These are phyloP conservation scores for Cutaneotrichosporon cavernicola DNA, from an alignment of 1,284 basidiomycete species.

Conservation along the genomic window DNA sequence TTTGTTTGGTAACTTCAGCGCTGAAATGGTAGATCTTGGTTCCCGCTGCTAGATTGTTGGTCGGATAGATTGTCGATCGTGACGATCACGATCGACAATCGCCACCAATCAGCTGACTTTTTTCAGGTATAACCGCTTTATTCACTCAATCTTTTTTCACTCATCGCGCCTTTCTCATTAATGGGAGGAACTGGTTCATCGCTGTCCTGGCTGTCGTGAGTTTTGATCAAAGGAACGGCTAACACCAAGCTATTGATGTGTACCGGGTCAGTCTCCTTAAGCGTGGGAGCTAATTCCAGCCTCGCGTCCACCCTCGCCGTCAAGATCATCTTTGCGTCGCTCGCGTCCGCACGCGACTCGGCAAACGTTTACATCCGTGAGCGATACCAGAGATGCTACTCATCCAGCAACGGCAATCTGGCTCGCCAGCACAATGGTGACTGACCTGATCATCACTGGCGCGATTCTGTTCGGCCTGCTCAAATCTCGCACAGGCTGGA, in stretches of 20 bases:
- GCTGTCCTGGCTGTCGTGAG: constrained; percentile 26
- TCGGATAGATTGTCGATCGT: not conserved
- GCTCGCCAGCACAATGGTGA: constrained; percentile 1
- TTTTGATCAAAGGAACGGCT: not conserved
- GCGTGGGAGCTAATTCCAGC: not conserved
- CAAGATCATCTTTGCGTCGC: not conserved
- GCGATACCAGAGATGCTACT: not conserved
- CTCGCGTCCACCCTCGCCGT: not conserved
- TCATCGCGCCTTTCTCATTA: constrained; percentile 37
- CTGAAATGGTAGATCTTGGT: constrained; percentile 18
- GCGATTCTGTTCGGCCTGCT: constrained; percentile 33
- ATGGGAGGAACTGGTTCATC: constrained; percentile 31
- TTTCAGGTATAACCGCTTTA: constrained; percentile 4
- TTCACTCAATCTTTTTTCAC: constrained; percentile 39
- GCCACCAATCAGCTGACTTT: too few species aligned
- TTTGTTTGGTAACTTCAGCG: too few species aligned
- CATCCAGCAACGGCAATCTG: not conserved
- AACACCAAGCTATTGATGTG: not conserved
- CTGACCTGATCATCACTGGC: constrained; percentile 37
- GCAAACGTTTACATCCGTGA: not conserved
- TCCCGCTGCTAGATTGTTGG: constrained; percentile 27
- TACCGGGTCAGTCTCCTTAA: not conserved
- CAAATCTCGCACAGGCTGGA: constrained; percentile 37
- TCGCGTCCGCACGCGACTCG: not conserved
- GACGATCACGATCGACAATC: too few species aligned